Percentiles rank a stretch among this genome's conserved stretches.
Conservation (phyloP, 2,329 filamentous ascomycete species). For the Aspergillus sp. region DNA sequence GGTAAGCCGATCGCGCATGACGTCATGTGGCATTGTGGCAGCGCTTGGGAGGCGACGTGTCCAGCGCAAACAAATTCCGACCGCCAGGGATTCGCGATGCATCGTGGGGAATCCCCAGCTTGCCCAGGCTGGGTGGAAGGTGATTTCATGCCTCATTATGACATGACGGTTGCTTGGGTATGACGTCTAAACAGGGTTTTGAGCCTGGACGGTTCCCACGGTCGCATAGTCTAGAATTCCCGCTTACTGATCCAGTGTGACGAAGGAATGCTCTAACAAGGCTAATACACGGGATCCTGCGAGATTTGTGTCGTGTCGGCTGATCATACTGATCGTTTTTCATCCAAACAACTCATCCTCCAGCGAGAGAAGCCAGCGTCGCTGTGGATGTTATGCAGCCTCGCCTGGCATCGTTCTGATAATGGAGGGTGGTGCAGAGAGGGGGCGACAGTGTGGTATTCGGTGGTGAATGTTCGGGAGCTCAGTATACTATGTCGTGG, state of each 20-base stretch:
- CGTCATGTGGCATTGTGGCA: neutral
- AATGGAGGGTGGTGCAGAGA: too few species aligned
- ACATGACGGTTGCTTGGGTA: neutral
- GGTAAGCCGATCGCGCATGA: neutral
- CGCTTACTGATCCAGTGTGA: neutral
- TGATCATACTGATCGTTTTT: neutral
- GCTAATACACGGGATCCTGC: neutral
- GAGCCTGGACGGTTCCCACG: neutral
- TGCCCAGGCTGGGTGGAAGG: neutral
- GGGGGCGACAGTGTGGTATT: neutral
- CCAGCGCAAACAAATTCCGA: neutral
- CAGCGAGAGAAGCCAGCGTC: neutral
- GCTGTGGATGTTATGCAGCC: neutral
- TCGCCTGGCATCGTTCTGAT: neutral
- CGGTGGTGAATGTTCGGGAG: neutral
- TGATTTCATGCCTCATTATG: neutral
- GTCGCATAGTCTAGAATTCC: neutral
- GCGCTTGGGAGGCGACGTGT: neutral
- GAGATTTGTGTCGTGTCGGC: neutral
- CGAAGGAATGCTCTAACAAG: neutral
- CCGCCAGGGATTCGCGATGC: neutral
- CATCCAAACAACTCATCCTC: neutral
- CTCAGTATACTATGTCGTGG: neutral
- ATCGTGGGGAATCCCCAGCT: neutral
- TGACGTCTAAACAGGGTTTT: neutral